Percentiles rank a stretch among this genome's conserved stretches.
Conservation (phyloP, 768 basidiomycete species). For the Tylopilus vinaceipallidus region DNA sequence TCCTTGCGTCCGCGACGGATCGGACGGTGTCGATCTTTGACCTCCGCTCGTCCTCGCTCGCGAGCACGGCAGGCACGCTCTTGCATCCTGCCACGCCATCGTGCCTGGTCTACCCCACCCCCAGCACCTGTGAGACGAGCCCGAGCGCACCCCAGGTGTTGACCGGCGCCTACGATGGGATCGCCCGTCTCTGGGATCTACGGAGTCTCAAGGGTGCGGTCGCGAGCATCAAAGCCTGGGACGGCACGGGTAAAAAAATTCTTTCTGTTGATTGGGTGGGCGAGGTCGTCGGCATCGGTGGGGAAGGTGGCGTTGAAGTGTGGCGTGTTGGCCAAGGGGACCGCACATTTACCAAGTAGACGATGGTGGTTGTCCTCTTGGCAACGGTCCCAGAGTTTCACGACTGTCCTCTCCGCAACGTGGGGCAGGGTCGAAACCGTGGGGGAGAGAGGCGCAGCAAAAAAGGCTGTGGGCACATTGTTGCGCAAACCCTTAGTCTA, state of each 20-base stretch:
- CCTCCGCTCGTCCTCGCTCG: slow-evolving; percentile 44
- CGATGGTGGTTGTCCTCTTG: too few relatives aligned
- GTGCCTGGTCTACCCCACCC: slow-evolving; percentile 41
- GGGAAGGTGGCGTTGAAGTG: slow-evolving; percentile 63
- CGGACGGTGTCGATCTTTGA: slow-evolving; percentile 73
- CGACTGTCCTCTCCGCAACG: too few relatives aligned
- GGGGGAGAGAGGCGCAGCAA: too few relatives aligned
- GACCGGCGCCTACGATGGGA: slow-evolving; percentile 76
- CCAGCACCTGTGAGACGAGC: not conserved
- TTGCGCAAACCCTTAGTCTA: too few relatives aligned
- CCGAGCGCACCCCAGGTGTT: slow-evolving; percentile 48
- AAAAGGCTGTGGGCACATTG: too few relatives aligned
- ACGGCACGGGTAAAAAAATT: slow-evolving; percentile 50
- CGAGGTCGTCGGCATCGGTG: slow-evolving; percentile 57
- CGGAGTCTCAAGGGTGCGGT: slow-evolving; percentile 65
- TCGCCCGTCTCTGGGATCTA: slow-evolving; percentile 76
- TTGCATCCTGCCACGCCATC: slow-evolving; percentile 67
- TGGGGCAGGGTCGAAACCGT: too few relatives aligned
- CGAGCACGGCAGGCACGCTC: slow-evolving; percentile 43
- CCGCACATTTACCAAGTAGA: slow-evolving; percentile 7
- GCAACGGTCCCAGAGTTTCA: too few relatives aligned
- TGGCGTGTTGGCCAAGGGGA: slow-evolving; percentile 50
- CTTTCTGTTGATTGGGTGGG: slow-evolving; percentile 56
- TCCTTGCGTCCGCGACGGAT: slow-evolving; percentile 70
- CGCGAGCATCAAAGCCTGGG: slow-evolving; percentile 61